Evolutionary conservation across 2,329 filamentous ascomycete genomes (phyloP).

Genomic region (Sphaerulina populicola): DNA sequence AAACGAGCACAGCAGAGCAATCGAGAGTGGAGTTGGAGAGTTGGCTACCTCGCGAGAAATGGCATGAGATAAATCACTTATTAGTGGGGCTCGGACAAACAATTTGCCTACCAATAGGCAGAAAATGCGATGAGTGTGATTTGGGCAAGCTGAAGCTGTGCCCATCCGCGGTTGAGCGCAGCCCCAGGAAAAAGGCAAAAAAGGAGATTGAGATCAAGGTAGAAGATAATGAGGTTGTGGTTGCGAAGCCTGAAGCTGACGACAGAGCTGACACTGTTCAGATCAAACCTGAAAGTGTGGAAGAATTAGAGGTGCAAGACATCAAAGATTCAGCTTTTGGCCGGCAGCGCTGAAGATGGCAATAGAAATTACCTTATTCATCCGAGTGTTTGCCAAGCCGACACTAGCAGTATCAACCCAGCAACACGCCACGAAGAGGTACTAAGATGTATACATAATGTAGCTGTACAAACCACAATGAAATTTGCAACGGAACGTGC

Average conservation of each 20-base stretch:
- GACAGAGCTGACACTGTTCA: constrained; percentile 25
- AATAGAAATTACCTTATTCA: neutral
- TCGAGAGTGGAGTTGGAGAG: constrained; percentile 65
- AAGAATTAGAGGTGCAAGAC: constrained; percentile 19
- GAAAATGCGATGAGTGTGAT: constrained; percentile 77
- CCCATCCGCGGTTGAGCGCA: constrained; percentile 40
- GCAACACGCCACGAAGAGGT: too few species aligned
- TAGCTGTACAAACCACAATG: too few species aligned
- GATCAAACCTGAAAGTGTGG: constrained; percentile 25
- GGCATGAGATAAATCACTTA: constrained; percentile 87
- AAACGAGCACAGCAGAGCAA: constrained; percentile 71
- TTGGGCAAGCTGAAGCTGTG: constrained; percentile 70
- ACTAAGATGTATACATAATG: too few species aligned
- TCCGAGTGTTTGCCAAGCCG: too few species aligned
- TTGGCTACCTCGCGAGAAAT: constrained; percentile 76
- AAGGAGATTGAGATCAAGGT: constrained; percentile 30
- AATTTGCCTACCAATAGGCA: constrained; percentile 70
- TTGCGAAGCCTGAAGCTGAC: constrained; percentile 25
- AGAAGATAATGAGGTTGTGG: constrained; percentile 23
- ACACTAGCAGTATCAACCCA: too few species aligned
- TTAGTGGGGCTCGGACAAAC: constrained; percentile 84
- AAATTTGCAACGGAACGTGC: too few species aligned
- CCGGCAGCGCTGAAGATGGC: neutral
- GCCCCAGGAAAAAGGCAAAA: constrained; percentile 43
- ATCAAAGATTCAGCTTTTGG: constrained; percentile 15